Conservation (phyloP, 306 rosid species). For the Cucurbita argyrosperma region DNA sequence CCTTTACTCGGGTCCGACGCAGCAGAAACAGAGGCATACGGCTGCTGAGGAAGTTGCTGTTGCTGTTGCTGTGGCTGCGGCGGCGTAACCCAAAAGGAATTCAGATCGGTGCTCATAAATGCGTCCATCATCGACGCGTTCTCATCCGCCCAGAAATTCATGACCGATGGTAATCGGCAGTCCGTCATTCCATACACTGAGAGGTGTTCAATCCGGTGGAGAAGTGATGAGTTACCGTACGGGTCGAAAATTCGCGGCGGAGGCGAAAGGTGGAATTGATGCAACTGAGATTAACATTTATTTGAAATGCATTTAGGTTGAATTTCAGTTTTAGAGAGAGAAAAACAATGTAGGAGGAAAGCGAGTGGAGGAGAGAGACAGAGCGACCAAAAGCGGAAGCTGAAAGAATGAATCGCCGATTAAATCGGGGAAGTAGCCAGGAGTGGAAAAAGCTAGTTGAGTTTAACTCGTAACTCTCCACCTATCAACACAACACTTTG, state of each 20-base stretch:
- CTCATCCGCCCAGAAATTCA: conserved; percentile 84
- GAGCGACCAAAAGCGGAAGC: neutral
- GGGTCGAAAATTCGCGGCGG: neutral
- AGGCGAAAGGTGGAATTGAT: neutral
- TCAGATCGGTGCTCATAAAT: conserved; percentile 63
- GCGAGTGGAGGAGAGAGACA: neutral
- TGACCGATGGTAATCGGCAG: conserved; percentile 25
- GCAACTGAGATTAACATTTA: neutral
- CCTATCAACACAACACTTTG: no score
- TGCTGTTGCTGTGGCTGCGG: neutral
- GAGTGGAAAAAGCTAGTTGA: neutral
- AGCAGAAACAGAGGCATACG: conserved; percentile 32
- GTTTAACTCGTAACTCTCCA: neutral
- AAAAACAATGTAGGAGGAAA: no score
- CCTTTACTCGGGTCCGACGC: conserved; percentile 13
- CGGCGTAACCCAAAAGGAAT: conserved; percentile 43
- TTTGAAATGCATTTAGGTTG: neutral
- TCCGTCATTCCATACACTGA: conserved; percentile 33
- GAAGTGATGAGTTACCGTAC: neutral
- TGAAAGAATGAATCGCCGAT: conserved; percentile 26
- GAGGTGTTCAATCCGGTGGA: neutral
- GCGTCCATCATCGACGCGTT: conserved; percentile 87
- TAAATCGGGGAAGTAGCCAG: conserved; percentile 9
- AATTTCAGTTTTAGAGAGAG: neutral
- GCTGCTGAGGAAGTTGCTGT: conserved; percentile 8